phyloP scores from a whole-genome alignment of 75 land plant genomes.

The Cryptomeria japonica region DNA sequence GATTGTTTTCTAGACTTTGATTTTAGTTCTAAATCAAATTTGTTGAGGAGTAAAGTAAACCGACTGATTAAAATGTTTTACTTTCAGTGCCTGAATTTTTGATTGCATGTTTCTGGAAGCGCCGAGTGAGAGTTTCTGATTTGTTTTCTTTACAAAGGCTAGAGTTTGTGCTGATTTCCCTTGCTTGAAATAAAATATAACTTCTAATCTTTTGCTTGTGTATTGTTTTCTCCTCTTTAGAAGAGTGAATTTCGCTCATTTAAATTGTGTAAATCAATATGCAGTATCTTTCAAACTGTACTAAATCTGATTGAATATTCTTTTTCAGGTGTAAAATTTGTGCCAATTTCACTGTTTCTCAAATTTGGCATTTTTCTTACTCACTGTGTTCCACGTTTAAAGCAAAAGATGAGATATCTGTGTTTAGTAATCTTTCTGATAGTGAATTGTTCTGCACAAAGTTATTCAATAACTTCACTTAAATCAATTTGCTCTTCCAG shows the following conservation, averaged over 20 bases:
- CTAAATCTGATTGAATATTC: not conserved
- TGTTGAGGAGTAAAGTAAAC: not conserved
- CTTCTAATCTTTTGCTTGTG: not conserved
- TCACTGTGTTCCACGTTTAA: not conserved
- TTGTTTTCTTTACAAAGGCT: not conserved
- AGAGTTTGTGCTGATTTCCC: not conserved
- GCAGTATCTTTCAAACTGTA: not conserved
- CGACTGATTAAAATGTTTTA: not conserved
- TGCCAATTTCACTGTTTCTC: not conserved
- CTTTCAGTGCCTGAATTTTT: not conserved
- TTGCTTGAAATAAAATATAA: not conserved
- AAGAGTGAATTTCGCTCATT: not conserved
- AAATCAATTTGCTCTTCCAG: not conserved
- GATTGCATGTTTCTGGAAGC: not conserved
- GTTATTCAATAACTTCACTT: not conserved
- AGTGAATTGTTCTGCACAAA: not conserved
- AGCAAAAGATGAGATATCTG: not conserved
- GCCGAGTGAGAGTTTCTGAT: not conserved
- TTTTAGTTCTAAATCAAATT: not conserved
- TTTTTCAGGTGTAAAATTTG: not conserved
- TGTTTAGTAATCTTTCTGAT: not conserved
- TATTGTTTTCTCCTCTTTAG: not conserved
- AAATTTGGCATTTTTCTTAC: not conserved
- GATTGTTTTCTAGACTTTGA: not conserved
- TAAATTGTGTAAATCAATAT: not conserved